Base-by-base conservation (phyloP, 2,329 filamentous ascomycete species). In the Ophiocordyceps camponoti-saundersi region DNA sequence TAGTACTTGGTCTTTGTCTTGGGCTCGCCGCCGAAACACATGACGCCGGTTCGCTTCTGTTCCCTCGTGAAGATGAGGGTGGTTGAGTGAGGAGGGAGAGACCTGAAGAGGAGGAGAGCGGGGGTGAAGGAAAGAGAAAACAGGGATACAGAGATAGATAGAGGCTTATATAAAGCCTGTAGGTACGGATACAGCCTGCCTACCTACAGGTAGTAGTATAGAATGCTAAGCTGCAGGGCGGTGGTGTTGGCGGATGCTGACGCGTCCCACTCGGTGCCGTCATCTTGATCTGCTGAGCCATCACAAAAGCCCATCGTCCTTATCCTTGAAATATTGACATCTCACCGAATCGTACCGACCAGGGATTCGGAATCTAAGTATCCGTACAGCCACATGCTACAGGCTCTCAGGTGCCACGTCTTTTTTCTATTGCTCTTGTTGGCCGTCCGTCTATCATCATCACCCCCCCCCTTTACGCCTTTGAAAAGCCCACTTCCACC, bases 401-500 rank as follows among this genome's bases (percentile, higher is more conserved):
- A 4, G 16, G 32, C 13, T 34, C 32, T 3, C 10, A 29, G 4
- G 26, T 29, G 26, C 26, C 26, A 29, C 26, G 26, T 29, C 26
- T 29, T 29, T 10, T 29, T 10, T 4, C 5, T 26, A 26, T 26
- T 26, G 23, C 23, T 26, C 23, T 29, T 10, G 26, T 29, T 29
- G 26, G 7, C 26, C 26, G 4, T 29, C 26, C 26, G 4, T 29
- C 26, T 29, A 29, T 29, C 26, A 10, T 29, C 8, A n/a, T 29
- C 2, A 2, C 4, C 32, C 32, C 13, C 29, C n/a, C 43, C 48
- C 55, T 50, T 59, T 54, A 56, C 59, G 66, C 72, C 40, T 64
- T 64, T 36, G 69, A 65, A 65, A 95, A 93, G 61, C 84, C 88
- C 43, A 89, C 75, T 60, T 95, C 82, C 51, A 95, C 69, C 57